Evolutionary conservation across 805 yeast genomes (phyloP), one percentile per base, ranked within the genome.

Genomic region (Yamadazyma endophytica): DNA sequence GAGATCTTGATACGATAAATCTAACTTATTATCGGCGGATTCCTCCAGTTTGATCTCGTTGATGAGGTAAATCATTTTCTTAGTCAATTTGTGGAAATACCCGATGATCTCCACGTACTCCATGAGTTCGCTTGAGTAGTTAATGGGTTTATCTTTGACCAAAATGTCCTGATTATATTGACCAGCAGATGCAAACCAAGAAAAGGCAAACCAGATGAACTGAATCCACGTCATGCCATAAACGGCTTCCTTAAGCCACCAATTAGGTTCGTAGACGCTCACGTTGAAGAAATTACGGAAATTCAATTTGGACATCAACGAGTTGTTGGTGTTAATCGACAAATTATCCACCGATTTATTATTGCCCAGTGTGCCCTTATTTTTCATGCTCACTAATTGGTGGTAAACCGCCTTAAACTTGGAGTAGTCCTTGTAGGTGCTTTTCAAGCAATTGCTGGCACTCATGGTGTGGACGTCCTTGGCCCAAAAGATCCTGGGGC

Each of bases 121-220:
- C 13, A 13, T 24, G 26, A 15, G 4, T 26, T 29, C 22, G 21
- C 31, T 14, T 26, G 31, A 21, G 11, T 19, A 19, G 8, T 19
- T 11, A 19, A 19, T 11, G 21, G 21, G 11, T 19, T 11, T 16
- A 13, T 15, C 26, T 24, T 22, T 24, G 21, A 15, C 20, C 26
- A 14, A n/a, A 16, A 21, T 12, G 13, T 48, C 38, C 13, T 37
- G 34, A 25, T 35, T 40, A 5, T 46, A 50, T 37, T 79, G 82
- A 6, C 92, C 95, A 1, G 92, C 90, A 18, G 83, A 72, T 3
- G 95, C 95, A 87, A 90, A 84, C 92, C 92, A 84, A 13, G 82
- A 61, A 36, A 83, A 70, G 1, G 88, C 88, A 32, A 73, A 64
- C 83, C 84, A 79, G 1, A 79, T 60, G 24, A 72, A 61, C 43